Evolutionary conservation across 2,329 filamentous ascomycete genomes (phyloP).

Genomic region (Penicillium occitanis): DNA sequence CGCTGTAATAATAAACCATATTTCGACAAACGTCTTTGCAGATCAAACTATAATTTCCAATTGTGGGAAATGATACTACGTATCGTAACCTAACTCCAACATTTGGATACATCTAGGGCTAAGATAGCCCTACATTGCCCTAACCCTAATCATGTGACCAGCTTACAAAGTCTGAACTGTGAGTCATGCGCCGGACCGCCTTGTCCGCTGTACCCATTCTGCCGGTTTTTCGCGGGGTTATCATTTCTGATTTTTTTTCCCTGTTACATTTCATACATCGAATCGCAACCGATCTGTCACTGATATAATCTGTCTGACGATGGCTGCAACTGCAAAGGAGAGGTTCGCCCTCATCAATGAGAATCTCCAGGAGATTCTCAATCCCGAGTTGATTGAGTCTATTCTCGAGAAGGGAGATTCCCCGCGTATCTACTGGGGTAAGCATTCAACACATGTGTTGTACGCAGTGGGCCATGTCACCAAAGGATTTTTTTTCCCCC

Average conservation of each 20-base stretch:
- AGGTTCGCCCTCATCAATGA: constrained; percentile 73
- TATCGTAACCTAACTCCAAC: neutral
- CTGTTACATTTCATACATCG: neutral
- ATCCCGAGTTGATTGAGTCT: constrained; percentile 55
- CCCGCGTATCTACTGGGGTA: constrained; percentile 38
- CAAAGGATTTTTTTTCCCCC: too few relatives aligned
- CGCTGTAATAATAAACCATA: neutral
- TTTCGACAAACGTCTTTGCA: neutral
- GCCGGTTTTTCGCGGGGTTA: neutral
- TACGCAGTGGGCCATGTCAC: too few relatives aligned
- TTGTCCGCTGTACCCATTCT: neutral
- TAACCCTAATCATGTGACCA: neutral
- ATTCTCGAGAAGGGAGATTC: constrained; percentile 33
- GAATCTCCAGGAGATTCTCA: constrained; percentile 79
- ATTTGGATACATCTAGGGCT: neutral
- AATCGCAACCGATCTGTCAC: neutral
- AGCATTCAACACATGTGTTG: neutral
- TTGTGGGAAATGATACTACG: neutral
- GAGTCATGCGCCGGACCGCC: neutral
- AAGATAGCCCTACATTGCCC: neutral
- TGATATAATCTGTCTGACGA: neutral
- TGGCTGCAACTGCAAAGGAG: constrained; percentile 44
- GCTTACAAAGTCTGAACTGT: neutral
- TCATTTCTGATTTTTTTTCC: neutral
- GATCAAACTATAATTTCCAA: neutral